Base-by-base conservation (phyloP, 257 asterid genomes). In the Ligustrum vulgare region DNA sequence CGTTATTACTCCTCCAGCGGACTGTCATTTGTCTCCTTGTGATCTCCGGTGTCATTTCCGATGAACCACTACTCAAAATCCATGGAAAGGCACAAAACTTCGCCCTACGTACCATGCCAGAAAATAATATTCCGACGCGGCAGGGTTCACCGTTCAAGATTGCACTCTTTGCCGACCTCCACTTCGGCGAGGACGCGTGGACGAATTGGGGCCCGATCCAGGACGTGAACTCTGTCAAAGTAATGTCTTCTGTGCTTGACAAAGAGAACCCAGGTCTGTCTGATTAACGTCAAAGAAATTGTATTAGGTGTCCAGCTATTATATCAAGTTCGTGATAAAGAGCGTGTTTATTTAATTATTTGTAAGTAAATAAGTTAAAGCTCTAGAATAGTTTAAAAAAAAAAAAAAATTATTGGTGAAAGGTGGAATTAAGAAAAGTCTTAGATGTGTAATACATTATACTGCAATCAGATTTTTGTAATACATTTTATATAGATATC, bases 141-240 rank as follows among this genome's bases (percentile, higher is more conserved):
- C 75, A 51, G 5, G 87, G 88, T 60, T 86, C 85, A 35, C 77
- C 93, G 9, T 92, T 89, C 86, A 89, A 84, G 83, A 80, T 92
- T 37, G 93, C 94, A 33, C 79, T 94, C 54, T 94, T 92, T 31
- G 95, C 98, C 0, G 99, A 92, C 86, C 91, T 94, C 35, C 98
- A 94, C 71, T 94, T 94, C 33, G 98, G 98, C 25, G 99, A 92
- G 87, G 82, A 80, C 78, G 79, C 97, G 70, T 94, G 94, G 97
- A 86, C 92, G 8, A 86, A 84, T 11, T 89, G 98, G 97, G 99
- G 96, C 16, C 96, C 94, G 34, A 86, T 10, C 7, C 99, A 92
- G 74, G 99, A 92, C 79, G 39, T 76, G 3, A 83, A 87, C 16
- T 94, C 98, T 5, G 37, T 77, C 20, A 69, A 70, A 34, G 96